These are phyloP conservation scores for Ophiostoma sp. DNA, from an alignment of 2,329 filamentous ascomycete species.

Conservation along the genomic window DNA sequence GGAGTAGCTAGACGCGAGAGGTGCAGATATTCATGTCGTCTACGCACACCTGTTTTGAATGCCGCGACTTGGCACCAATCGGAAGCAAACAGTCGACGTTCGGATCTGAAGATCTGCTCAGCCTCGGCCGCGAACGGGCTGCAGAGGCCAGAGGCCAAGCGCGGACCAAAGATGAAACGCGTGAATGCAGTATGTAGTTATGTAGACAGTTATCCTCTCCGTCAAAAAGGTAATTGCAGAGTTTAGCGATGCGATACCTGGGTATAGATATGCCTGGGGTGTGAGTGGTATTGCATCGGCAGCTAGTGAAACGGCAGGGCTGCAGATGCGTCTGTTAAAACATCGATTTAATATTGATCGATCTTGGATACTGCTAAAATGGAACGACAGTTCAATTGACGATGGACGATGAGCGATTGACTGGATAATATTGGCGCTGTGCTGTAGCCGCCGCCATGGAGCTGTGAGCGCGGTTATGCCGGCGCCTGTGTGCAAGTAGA, in stretches of 20 bases:
- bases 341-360: neutral
- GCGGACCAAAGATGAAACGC: neutral
- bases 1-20: neutral
- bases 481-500: neutral
- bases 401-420: neutral
- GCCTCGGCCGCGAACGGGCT: constrained; percentile 6
- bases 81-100: neutral
- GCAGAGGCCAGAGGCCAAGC: neutral
- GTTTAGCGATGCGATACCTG: neutral
- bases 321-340: neutral
- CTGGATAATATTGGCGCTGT: neutral
- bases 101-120: constrained; percentile 8
- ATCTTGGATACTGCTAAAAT: neutral
- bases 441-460: constrained; percentile 12
- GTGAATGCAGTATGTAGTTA: neutral
- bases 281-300: neutral
- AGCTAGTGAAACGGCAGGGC: constrained; percentile 3
- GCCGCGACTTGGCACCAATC: neutral
- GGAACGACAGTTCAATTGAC: neutral
- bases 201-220: no score
- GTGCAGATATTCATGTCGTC: neutral
- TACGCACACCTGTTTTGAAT: neutral
- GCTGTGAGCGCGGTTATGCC: constrained; percentile 9
- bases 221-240: no score
- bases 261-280: neutral